Evolutionary conservation across 2,329 filamentous ascomycete genomes (phyloP), one percentile per base, ranked within the genome.

Genomic region (Trichoderma citrinoviride): DNA sequence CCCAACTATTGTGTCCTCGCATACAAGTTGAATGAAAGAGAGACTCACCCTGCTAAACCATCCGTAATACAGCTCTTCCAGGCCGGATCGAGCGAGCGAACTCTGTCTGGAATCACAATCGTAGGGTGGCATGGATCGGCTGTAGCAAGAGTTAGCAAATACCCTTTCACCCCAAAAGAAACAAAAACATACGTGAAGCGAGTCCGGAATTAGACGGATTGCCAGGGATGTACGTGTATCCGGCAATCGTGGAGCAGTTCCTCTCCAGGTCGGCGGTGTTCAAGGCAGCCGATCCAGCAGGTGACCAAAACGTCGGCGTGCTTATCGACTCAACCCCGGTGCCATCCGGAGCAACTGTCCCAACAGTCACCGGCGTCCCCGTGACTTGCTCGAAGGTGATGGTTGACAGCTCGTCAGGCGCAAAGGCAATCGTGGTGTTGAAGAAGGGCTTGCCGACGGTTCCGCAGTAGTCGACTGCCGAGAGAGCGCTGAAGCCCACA

Each of bases 81-180:
- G 10, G 40, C 65, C 19, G 65, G 65, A 19, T 67, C 55, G 10
- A 67, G 37, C 17, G 62, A 65, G 8, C 55, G 53, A 6, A 67
- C 25, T 15, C 23, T 15, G 46, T 65, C 62, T 8, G 65, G 65
- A 46, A 67, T 46, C 12, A 67, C 62, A 40, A 67, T 67, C 3
- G 65, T 67, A 6, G 65, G 65, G 19, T 67, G 62, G 55, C 65
- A 67, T 44, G 65, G 62, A 37, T 67, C 65, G 23, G 65, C 65
- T 67, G n/a, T 46, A 7, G 49, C n/a, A 33, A 41, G 58, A 3
- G 41, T 64, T 6, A 66, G 44, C 19, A 27, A 49, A 23, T 2
- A 21, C 7, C 27, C 10, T 60, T 3, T 4, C 8, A 3, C 14
- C 8, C 33, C 44, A 8, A 1, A 37, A 33, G 17, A 4, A 8